Evolutionary conservation across 2,329 filamentous ascomycete species (phyloP).

Genomic region (Cryphonectria japonica): DNA sequence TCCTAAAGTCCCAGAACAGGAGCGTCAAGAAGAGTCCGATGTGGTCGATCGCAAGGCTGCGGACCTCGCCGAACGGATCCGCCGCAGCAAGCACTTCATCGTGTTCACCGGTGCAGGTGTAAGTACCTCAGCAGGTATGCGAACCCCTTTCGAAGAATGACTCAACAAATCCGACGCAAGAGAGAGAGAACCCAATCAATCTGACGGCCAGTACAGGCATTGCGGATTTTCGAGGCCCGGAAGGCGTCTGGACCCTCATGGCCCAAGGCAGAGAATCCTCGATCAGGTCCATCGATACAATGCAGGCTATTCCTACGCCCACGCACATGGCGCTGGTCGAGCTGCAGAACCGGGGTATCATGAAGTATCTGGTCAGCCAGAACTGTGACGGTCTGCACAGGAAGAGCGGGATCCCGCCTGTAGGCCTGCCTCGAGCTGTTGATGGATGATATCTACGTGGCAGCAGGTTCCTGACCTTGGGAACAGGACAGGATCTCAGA

Average conservation of each 20-base stretch:
- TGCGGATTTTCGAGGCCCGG: constrained; percentile 52
- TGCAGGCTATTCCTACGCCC: constrained; percentile 49
- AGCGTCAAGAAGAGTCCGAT: constrained; percentile 33
- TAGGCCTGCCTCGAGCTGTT: constrained; percentile 30
- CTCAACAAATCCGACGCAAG: not conserved
- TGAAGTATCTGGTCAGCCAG: constrained; percentile 35
- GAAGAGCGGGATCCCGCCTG: constrained; percentile 50
- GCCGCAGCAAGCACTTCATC: constrained; percentile 49
- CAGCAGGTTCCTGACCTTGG: not conserved
- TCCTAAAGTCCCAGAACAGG: constrained; percentile 33
- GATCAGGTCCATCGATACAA: constrained; percentile 40
- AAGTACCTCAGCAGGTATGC: constrained; percentile 47
- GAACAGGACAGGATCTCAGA: constrained; percentile 48
- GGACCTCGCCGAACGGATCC: constrained; percentile 42
- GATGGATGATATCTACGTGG: not conserved
- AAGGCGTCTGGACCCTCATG: constrained; percentile 50
- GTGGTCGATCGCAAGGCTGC: constrained; percentile 43
- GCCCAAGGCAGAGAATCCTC: constrained; percentile 45
- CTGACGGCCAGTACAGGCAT: constrained; percentile 40
- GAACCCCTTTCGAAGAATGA: constrained; percentile 30
- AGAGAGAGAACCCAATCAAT: not conserved
- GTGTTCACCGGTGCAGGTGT: constrained; percentile 52
- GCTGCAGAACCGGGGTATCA: constrained; percentile 13
- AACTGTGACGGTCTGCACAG: constrained; percentile 51
- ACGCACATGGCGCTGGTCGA: constrained; percentile 49